These are phyloP conservation scores for Fusarium buxicola DNA, from an alignment of 2,329 filamentous ascomycete genomes.

Conservation along the genomic window DNA sequence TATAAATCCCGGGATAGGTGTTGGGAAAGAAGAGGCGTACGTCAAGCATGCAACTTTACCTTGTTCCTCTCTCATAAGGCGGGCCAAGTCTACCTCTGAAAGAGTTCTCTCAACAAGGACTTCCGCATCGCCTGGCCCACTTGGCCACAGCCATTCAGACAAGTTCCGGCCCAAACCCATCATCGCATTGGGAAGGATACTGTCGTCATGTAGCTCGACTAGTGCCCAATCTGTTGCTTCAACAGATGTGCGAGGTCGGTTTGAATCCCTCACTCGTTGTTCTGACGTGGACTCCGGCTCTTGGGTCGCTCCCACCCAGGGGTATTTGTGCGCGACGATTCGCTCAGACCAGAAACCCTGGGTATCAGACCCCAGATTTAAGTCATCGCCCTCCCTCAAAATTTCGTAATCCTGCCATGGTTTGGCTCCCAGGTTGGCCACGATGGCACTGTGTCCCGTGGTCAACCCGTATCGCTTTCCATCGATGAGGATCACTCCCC, in stretches of 20 bases:
- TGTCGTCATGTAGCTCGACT: background rate
- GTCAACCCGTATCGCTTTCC: background rate
- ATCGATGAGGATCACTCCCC: background rate
- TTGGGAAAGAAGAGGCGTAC: background rate
- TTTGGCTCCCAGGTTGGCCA: no score
- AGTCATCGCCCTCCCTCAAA: no score
- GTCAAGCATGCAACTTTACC: background rate
- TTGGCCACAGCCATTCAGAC: background rate
- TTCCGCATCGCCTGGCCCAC: background rate
- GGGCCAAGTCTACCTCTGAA: background rate
- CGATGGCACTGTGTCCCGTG: no score
- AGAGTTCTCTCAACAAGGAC: background rate
- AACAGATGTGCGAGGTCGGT: no score
- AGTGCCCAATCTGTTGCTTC: slow-evolving; percentile 5
- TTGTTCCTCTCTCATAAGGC: background rate
- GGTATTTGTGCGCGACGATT: background rate
- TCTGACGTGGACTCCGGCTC: no score
- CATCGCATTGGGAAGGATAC: background rate
- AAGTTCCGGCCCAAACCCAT: background rate
- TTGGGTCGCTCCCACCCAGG: no score
- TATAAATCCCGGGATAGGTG: background rate
- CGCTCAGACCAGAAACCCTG: no score
- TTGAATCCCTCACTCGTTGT: no score
- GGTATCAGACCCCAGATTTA: no score
- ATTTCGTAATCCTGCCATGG: no score